Percentiles rank a stretch among this genome's conserved stretches.
These are phyloP conservation scores for Amborella trichopoda DNA, from an alignment of 164 flowering plant genomes.

Conservation along the genomic window DNA sequence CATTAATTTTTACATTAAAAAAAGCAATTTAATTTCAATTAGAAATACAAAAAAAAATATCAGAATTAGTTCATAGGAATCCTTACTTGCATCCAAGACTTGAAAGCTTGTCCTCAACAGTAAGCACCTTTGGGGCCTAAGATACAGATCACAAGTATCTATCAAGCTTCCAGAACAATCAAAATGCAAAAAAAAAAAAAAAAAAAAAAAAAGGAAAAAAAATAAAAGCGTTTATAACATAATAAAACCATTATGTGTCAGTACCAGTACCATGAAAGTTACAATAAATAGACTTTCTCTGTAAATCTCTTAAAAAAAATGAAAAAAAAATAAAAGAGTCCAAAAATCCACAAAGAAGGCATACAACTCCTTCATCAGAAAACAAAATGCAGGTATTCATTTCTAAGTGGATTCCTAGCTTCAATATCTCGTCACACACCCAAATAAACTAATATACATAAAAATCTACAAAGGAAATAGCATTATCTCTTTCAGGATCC, in stretches of 20 bases:
- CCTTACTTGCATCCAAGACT: slow-evolving; percentile 86
- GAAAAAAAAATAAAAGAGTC: neutral
- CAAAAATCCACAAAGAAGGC: neutral
- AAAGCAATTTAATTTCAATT: neutral
- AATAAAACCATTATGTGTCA: neutral
- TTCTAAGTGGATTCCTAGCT: neutral
- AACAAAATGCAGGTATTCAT: neutral
- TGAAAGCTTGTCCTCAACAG: slow-evolving; percentile 78
- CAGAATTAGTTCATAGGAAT: neutral
- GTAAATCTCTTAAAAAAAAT: neutral
- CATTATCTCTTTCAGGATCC: no score
- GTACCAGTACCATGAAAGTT: neutral
- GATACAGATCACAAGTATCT: neutral
- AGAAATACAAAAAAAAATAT: neutral
- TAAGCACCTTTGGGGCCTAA: slow-evolving; percentile 69
- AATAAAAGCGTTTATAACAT: neutral
- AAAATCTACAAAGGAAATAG: neutral
- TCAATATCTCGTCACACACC: neutral
- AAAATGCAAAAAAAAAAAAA: neutral
- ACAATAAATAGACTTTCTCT: neutral
- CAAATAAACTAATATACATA: neutral
- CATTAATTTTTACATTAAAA: neutral
- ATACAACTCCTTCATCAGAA: neutral
- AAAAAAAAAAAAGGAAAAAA: neutral
- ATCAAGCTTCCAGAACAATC: neutral